phyloP scores from a whole-genome alignment of 129 eudicot species.

The Pittosporum tobira region DNA sequence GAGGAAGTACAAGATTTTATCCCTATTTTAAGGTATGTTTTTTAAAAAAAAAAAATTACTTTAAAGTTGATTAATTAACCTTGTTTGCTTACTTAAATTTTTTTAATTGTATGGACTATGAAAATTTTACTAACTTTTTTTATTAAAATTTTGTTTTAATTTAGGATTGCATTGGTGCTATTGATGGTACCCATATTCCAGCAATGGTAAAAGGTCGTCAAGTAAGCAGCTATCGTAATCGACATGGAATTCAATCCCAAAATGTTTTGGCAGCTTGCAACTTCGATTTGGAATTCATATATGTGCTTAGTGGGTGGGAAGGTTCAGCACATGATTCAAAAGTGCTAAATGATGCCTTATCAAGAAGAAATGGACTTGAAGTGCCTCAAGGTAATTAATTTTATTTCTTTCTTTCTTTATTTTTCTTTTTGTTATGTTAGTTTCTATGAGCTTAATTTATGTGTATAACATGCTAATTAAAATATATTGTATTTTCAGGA shows the following conservation, averaged over 20 bases:
- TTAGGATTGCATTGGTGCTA: slow-evolving; percentile 5
- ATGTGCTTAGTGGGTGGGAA: not conserved
- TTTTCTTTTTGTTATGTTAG: not conserved
- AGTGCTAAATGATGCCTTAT: not conserved
- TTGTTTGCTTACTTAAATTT: not conserved
- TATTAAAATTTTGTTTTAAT: not conserved
- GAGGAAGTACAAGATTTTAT: slow-evolving; percentile 1
- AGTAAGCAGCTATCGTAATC: not conserved
- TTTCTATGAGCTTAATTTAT: too few species aligned
- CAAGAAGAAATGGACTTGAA: not conserved
- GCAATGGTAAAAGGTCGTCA: not conserved
- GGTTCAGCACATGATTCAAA: not conserved
- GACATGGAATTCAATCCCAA: not conserved
- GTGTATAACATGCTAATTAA: not conserved
- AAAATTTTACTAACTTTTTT: not conserved
- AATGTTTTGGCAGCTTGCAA: not conserved
- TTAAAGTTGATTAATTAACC: too few species aligned
- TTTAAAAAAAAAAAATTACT: not conserved
- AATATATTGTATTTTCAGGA: not conserved
- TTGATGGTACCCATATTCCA: not conserved
- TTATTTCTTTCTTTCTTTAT: not conserved
- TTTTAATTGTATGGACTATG: not conserved
- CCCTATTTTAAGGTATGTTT: not conserved
- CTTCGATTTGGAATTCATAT: not conserved
- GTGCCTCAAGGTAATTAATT: not conserved